Percentiles rank a stretch among this genome's conserved stretches.
phyloP scores from a whole-genome alignment of 495 filamentous ascomycete species.

The Chaetomium tenue region DNA sequence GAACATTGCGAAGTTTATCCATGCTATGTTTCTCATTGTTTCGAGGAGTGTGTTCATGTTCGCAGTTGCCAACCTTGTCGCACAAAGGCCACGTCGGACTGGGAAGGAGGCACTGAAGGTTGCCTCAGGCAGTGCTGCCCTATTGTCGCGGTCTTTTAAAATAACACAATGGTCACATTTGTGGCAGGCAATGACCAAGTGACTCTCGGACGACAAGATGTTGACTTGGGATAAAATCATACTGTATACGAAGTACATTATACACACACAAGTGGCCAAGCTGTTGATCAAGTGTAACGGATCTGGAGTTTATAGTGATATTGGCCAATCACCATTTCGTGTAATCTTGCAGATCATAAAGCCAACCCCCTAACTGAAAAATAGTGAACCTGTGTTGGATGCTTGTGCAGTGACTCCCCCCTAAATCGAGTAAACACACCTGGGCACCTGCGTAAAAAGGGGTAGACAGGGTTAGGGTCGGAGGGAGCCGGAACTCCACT shows the following conservation, averaged over 20 bases:
- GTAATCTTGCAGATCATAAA: neutral
- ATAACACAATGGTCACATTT: neutral
- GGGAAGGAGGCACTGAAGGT: neutral
- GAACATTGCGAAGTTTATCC: too few relatives aligned
- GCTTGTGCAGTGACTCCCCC: neutral
- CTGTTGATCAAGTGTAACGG: too few relatives aligned
- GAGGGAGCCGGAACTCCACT: neutral
- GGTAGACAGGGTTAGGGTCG: neutral
- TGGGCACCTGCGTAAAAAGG: neutral
- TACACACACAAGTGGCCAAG: too few relatives aligned
- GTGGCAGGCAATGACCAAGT: neutral
- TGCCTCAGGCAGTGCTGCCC: neutral
- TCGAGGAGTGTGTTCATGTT: neutral
- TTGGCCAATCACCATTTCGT: too few relatives aligned
- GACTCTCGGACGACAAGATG: too few relatives aligned
- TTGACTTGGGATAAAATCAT: too few relatives aligned
- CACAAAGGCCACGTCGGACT: neutral
- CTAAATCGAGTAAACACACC: slow-evolving; percentile 13
- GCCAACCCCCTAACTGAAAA: too few relatives aligned
- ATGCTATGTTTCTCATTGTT: neutral
- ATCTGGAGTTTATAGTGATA: too few relatives aligned
- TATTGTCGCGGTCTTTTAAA: neutral
- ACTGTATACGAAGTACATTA: too few relatives aligned
- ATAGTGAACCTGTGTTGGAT: too few relatives aligned
- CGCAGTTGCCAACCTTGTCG: neutral